These are phyloP conservation scores for Stemphylium lycopersici DNA, from an alignment of 2,329 filamentous ascomycete genomes.

Conservation along the genomic window DNA sequence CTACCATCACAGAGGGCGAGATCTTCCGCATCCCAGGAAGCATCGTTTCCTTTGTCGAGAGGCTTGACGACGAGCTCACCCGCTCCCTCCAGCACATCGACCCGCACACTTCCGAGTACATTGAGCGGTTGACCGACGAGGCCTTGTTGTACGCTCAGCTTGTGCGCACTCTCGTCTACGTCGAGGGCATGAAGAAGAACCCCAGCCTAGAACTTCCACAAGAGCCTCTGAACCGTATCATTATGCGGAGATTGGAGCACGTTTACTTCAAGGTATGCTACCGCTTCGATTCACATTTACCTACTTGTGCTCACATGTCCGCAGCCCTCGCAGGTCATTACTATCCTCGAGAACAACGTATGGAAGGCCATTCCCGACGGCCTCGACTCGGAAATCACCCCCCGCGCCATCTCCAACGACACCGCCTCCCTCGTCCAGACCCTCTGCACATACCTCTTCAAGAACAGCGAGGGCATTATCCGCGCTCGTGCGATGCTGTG, in stretches of 20 bases:
- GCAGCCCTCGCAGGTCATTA: conserved; percentile 85
- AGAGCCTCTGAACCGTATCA: conserved; percentile 87
- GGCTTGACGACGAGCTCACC: conserved; percentile 95
- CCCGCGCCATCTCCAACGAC: conserved; percentile 71
- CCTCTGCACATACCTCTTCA: conserved; percentile 94
- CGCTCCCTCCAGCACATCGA: conserved; percentile 97
- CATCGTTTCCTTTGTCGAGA: conserved; percentile 91
- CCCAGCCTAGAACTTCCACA: conserved; percentile 74
- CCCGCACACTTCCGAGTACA: conserved; percentile 98
- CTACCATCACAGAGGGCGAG: conserved; percentile 73
- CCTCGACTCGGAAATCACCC: conserved; percentile 80
- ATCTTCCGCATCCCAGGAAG: conserved; percentile 92
- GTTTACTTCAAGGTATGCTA: conserved; percentile 89
- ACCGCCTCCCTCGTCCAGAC: conserved; percentile 78
- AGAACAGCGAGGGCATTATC: conserved; percentile 92
- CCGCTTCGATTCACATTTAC: not conserved
- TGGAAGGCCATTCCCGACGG: conserved; percentile 78
- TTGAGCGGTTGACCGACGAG: conserved; percentile 92
- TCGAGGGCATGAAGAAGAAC: conserved; percentile 78
- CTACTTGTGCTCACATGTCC: conserved; percentile 27
- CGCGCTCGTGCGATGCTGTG: conserved; percentile 96
- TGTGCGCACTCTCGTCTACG: conserved; percentile 85
- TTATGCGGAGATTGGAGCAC: conserved; percentile 94
- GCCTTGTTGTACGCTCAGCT: conserved; percentile 89
- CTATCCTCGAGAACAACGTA: conserved; percentile 90